These are phyloP conservation scores for Lactarius deliciosus DNA, from an alignment of 768 basidiomycete species.

Conservation along the genomic window DNA sequence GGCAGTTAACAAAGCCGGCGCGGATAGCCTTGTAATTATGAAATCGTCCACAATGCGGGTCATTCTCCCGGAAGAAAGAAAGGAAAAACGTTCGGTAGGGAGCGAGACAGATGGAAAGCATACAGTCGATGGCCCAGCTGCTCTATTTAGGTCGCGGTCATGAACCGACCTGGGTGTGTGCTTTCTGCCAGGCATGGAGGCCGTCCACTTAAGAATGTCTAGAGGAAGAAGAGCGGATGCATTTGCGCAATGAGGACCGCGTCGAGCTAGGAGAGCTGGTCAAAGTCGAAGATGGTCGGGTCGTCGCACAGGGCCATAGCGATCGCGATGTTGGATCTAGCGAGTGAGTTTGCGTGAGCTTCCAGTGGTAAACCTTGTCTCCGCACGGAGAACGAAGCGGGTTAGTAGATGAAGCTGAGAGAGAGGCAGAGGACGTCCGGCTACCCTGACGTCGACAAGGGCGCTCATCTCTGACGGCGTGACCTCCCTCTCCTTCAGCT, in stretches of 20 bases:
- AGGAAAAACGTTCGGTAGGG: neutral
- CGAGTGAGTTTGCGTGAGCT: constrained; percentile 58
- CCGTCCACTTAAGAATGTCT: constrained; percentile 74
- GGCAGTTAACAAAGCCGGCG: constrained; percentile 70
- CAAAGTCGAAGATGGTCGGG: constrained; percentile 77
- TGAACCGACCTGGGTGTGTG: too few species aligned
- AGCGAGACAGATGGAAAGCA: constrained; percentile 21
- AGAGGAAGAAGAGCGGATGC: constrained; percentile 65
- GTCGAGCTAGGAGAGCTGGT: constrained; percentile 38
- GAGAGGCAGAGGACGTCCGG: constrained; percentile 45
- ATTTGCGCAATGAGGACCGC: constrained; percentile 60
- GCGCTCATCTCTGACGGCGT: constrained; percentile 58
- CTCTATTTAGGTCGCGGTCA: too few species aligned
- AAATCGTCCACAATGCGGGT: neutral
- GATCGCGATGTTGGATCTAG: constrained; percentile 60
- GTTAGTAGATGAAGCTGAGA: neutral
- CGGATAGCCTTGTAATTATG: constrained; percentile 59
- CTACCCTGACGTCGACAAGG: constrained; percentile 54
- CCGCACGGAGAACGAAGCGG: constrained; percentile 38
- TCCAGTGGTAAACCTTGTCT: constrained; percentile 60
- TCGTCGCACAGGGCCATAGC: constrained; percentile 61
- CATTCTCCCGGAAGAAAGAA: neutral
- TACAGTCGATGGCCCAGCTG: constrained; percentile 88
- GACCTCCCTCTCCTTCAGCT: constrained; percentile 73
- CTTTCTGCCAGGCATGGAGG: too few species aligned